Evolutionary conservation across 2,329 filamentous ascomycete genomes (phyloP), one percentile per base, ranked within the genome.

Genomic region (Cladorrhinum sp.): DNA sequence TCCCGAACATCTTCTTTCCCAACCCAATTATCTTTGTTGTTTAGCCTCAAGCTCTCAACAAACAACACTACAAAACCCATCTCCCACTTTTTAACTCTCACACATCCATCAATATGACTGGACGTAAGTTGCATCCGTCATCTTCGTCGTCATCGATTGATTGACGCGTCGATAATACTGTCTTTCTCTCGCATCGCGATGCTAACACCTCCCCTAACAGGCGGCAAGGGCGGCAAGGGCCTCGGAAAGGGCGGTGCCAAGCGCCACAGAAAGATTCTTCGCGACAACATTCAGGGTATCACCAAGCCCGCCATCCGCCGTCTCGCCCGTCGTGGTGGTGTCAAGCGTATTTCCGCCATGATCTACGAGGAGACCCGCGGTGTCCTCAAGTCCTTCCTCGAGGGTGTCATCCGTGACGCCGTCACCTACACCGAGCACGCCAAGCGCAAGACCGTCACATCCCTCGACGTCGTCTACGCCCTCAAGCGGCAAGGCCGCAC

Each of bases 211-310:
- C 36, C 26, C 10, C 10, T 69, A 65, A 72, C 72, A 96, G 91
- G 91, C 79, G 92, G 92, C 79, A 96, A 96, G 84, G 93, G 93
- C 81, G 93, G 93, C 79, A 96, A 96, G 88, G 93, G 92, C 79
- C 92, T 97, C 81, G 93, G 93, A 80, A 96, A 96, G 89, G 93
- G 93, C 70, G 93, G 93, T 79, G 94, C 94, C 81, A 98, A 97
- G 90, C 93, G 93, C 82, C 93, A 97, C 84, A 89, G 94, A 76
- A 97, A 97, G 91, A 97, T 97, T 85, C 86, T 97, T 80, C 92
- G 93, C 82, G 93, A 96, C 90, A 97, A 96, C 90, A 97, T 97
- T 77, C 93, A 97, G 84, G 93, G 93, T 82, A 97, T 97, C 77
- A 97, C 93, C 76, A 97, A 97, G 90, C 93, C 93, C 73, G 93